phyloP scores from a whole-genome alignment of 1,139 yeast genomes.

The Blastobotrys ciferrii region DNA sequence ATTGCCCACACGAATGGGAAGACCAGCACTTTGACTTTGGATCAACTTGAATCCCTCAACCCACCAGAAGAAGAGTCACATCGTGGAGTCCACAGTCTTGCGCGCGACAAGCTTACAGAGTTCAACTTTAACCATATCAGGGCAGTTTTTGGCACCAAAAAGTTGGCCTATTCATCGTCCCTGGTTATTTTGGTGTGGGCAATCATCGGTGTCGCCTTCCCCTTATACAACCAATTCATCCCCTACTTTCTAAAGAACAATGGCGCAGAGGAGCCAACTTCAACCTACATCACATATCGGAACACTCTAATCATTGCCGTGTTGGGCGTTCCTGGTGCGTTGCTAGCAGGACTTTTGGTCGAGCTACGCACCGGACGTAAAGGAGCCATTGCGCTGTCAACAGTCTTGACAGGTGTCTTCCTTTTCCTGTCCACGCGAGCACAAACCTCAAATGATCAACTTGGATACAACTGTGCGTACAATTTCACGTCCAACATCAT shows the following conservation, averaged over 20 bases:
- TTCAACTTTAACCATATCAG: conserved; percentile 22
- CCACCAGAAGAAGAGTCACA: conserved; percentile 2
- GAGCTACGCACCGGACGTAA: conserved; percentile 53
- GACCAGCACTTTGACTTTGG: conserved; percentile 45
- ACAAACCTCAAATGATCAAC: conserved; percentile 48
- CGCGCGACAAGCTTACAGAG: conserved; percentile 11
- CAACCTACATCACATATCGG: conserved; percentile 43
- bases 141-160: conserved; percentile 41
- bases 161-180: conserved; percentile 43
- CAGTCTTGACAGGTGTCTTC: conserved; percentile 51
- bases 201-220: conserved; percentile 52
- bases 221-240: conserved; percentile 51
- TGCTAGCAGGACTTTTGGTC: conserved; percentile 47
- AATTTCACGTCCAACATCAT: conserved; percentile 52
- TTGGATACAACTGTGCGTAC: conserved; percentile 53
- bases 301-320: conserved; percentile 51
- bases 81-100: conserved; percentile 7
- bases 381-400: conserved; percentile 56
- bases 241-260: conserved; percentile 48
- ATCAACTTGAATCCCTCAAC: conserved; percentile 40
- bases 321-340: conserved; percentile 54
- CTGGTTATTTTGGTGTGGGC: conserved; percentile 49
- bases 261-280: conserved; percentile 44
- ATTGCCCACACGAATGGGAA: conserved; percentile 30
- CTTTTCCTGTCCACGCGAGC: conserved; percentile 58